Conservation (phyloP, 192 early-diverging fungal genomes). For the Mortierella claussenii region DNA sequence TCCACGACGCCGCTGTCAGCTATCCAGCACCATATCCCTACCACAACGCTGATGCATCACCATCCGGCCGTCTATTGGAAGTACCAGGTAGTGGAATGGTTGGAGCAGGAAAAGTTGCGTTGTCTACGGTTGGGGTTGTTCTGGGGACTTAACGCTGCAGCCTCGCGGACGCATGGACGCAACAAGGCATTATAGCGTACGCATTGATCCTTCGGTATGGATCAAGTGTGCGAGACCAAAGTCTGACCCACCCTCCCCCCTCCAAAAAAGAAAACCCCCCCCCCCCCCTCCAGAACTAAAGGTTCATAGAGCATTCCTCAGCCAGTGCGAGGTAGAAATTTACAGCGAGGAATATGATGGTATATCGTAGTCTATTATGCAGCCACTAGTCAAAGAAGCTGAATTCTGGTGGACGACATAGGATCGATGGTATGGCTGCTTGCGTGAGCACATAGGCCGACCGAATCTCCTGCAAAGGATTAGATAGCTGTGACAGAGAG, state of each 20-base stretch:
- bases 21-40: constrained; percentile 31
- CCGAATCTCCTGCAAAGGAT: background rate
- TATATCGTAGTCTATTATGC: no score
- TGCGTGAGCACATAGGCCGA: constrained; percentile 9
- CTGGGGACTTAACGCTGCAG: constrained; percentile 37
- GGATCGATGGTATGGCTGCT: background rate
- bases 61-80: constrained; percentile 47
- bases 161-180: constrained; percentile 18
- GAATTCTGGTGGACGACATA: constrained; percentile 32
- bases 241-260: no score
- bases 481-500: constrained; percentile 28
- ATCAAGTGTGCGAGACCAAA: no score
- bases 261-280: no score
- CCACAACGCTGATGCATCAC: constrained; percentile 39
- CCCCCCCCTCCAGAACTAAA: no score
- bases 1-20: constrained; percentile 9
- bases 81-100: constrained; percentile 47
- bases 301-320: no score
- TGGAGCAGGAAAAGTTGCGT: constrained; percentile 46
- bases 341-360: no score
- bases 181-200: constrained; percentile 2
- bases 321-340: no score
- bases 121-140: constrained; percentile 41
- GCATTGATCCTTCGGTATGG: no score
- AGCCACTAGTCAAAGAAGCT: constrained; percentile 48